Conservation (phyloP, 441 rosid genomes). For the Bocquillonia castaneifolia region DNA sequence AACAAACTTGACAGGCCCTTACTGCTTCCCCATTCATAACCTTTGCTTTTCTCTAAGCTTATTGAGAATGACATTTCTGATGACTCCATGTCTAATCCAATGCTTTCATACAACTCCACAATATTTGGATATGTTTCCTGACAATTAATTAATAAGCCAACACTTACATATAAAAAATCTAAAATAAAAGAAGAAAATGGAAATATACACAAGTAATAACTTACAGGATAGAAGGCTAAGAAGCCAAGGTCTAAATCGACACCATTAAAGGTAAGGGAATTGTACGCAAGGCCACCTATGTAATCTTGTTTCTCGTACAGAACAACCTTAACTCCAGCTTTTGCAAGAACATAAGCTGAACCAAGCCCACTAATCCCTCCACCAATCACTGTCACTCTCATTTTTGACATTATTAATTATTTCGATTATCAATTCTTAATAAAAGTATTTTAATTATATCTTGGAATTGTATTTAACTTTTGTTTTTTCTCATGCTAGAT, state of each 20-base stretch:
- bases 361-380: constrained; percentile 72
- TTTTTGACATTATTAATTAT: no score
- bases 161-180: no score
- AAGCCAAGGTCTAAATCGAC: constrained; percentile 79
- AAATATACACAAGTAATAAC: constrained; percentile 7
- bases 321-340: constrained; percentile 55
- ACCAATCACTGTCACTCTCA: constrained; percentile 77
- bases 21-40: constrained; percentile 94
- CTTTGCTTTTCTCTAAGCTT: constrained; percentile 67
- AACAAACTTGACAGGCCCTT: constrained; percentile 67
- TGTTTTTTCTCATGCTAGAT: no score
- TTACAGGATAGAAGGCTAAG: constrained; percentile 86
- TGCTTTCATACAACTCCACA: constrained; percentile 79
- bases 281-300: constrained; percentile 81
- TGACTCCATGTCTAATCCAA: constrained; percentile 78
- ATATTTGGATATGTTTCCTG: constrained; percentile 87
- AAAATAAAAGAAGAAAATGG: no score
- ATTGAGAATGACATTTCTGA: constrained; percentile 89
- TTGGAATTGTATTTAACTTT: no score
- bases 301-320: constrained; percentile 65
- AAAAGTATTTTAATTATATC: no score
- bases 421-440: no score
- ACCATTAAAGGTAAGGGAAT: constrained; percentile 51
- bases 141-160: no score
- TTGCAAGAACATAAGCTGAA: constrained; percentile 52